phyloP scores from a whole-genome alignment of 805 yeast genomes.

The Candida andamanensis region DNA sequence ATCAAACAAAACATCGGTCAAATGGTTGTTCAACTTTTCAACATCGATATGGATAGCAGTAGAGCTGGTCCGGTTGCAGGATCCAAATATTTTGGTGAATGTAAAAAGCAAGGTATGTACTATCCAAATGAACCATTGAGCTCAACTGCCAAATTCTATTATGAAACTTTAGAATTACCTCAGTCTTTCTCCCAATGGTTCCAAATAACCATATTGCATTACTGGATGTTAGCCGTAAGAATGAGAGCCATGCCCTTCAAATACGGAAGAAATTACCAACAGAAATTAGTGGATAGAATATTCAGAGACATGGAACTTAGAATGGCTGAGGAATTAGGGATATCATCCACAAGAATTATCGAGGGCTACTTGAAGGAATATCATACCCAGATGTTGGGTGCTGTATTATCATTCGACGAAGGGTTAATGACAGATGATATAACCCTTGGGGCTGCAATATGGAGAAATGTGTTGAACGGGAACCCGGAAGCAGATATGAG shows the following conservation, averaged over 20 bases:
- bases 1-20: constrained; percentile 55
- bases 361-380: constrained; percentile 86
- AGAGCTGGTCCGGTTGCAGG: constrained; percentile 96
- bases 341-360: constrained; percentile 72
- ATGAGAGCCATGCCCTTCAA: constrained; percentile 96
- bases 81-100: constrained; percentile 75
- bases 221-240: constrained; percentile 90
- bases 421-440: constrained; percentile 77
- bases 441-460: constrained; percentile 69
- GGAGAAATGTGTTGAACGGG: constrained; percentile 91
- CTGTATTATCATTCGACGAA: constrained; percentile 88
- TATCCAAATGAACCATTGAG: constrained; percentile 69
- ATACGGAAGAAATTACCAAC: constrained; percentile 85
- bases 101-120: constrained; percentile 79
- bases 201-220: constrained; percentile 84
- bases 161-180: constrained; percentile 77
- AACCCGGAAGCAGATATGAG: constrained; percentile 74
- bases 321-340: constrained; percentile 80
- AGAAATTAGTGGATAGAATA: constrained; percentile 81
- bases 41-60: constrained; percentile 84
- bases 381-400: constrained; percentile 84
- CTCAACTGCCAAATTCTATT: constrained; percentile 76
- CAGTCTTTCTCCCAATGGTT: constrained; percentile 93
- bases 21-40: constrained; percentile 52
- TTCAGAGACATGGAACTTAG: constrained; percentile 87